Percentiles rank a stretch among this genome's conserved stretches.
phyloP scores from a whole-genome alignment of 1,284 basidiomycete genomes.

The Amylostereum areolatum region DNA sequence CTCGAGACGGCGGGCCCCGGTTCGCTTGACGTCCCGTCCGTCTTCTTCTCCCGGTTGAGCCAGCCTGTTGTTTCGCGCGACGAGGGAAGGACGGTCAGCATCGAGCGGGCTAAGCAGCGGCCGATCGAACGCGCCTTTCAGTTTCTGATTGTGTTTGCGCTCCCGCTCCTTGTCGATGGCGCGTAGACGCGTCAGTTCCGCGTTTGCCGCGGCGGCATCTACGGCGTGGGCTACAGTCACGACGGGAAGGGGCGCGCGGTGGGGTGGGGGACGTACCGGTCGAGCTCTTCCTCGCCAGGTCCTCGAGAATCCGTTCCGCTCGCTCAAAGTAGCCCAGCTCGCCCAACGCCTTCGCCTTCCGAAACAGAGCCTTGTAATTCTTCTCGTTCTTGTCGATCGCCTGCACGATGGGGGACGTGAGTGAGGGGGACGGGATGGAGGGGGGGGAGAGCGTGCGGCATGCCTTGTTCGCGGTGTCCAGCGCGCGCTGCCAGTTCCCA shows the following conservation, averaged over 20 bases:
- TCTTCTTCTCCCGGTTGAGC: conserved; percentile 5
- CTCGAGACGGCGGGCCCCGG: too few relatives aligned
- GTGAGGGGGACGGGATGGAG: background rate
- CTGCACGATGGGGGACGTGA: conserved; percentile 26
- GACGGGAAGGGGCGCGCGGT: background rate
- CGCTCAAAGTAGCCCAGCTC: conserved; percentile 72
- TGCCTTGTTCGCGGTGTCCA: conserved; percentile 74
- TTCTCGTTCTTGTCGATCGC: conserved; percentile 65
- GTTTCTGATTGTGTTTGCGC: conserved; percentile 48
- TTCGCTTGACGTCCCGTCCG: too few relatives aligned
- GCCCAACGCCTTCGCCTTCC: conserved; percentile 73
- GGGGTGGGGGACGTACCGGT: conserved; percentile 34
- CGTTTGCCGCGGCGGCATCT: conserved; percentile 55
- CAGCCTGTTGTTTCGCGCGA: too few relatives aligned
- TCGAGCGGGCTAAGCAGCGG: too few relatives aligned
- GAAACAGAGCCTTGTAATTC: conserved; percentile 72
- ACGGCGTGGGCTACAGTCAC: conserved; percentile 2
- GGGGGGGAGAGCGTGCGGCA: background rate
- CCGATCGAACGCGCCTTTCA: conserved; percentile 52
- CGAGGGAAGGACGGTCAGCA: too few relatives aligned
- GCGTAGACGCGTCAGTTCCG: conserved; percentile 55
- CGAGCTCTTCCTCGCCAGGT: conserved; percentile 56
- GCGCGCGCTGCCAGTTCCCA: conserved; percentile 67
- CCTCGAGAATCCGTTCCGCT: conserved; percentile 55
- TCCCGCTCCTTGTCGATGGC: conserved; percentile 57